Percentiles rank a stretch among this genome's conserved stretches.
phyloP scores from a whole-genome alignment of 2,329 filamentous ascomycete species.

The Trichophyton mentagrophytes region DNA sequence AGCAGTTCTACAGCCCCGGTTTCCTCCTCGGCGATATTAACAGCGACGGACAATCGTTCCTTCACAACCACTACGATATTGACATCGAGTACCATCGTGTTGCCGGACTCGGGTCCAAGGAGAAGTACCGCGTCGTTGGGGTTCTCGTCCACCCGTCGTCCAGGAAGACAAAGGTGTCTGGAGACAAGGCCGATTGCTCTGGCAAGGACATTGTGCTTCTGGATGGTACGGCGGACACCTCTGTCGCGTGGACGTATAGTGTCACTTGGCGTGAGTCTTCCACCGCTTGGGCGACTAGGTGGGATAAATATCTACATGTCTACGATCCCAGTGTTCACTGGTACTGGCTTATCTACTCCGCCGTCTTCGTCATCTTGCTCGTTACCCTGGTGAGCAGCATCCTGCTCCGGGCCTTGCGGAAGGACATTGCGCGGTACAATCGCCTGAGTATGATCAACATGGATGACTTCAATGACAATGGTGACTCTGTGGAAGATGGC shows the following conservation, averaged over 20 bases:
- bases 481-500: constrained; percentile 65
- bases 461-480: constrained; percentile 73
- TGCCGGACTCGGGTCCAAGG: constrained; percentile 38
- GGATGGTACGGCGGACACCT: constrained; percentile 48
- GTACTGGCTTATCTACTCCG: constrained; percentile 95
- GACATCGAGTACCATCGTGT: constrained; percentile 83
- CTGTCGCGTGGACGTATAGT: constrained; percentile 80
- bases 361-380: constrained; percentile 85
- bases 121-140: constrained; percentile 74
- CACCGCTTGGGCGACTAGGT: constrained; percentile 89
- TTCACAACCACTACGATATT: constrained; percentile 97
- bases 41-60: constrained; percentile 43
- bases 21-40: constrained; percentile 60
- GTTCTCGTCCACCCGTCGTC: constrained; percentile 79
- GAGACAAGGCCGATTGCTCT: constrained; percentile 49
- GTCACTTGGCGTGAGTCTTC: constrained; percentile 75
- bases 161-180: constrained; percentile 40
- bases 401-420: constrained; percentile 71
- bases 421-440: constrained; percentile 96
- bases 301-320: constrained; percentile 98
- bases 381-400: constrained; percentile 89
- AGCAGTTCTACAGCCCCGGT: constrained; percentile 79
- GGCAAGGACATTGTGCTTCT: constrained; percentile 50
- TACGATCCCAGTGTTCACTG: constrained; percentile 97
- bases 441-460: constrained; percentile 80